phyloP scores from a whole-genome alignment of 441 rosid genomes.

The Manihot esculenta region DNA sequence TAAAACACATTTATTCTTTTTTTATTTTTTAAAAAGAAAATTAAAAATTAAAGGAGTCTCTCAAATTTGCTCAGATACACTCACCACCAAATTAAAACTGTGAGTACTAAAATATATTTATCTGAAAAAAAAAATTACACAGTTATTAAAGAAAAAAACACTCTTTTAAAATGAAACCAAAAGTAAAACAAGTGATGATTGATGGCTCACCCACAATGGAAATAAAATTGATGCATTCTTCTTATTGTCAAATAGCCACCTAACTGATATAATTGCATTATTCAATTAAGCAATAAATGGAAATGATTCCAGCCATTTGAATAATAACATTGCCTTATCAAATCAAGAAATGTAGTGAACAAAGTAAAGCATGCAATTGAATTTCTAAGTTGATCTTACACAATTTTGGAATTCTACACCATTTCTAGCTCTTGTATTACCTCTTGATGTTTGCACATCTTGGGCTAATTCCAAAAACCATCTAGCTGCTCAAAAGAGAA shows the following conservation, averaged over 20 bases:
- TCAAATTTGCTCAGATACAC: too few species aligned
- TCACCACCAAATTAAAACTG: too few species aligned
- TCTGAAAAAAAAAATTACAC: too few species aligned
- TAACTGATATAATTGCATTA: neutral
- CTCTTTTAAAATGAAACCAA: neutral
- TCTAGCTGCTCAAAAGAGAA: neutral
- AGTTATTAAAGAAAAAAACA: neutral
- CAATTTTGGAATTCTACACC: neutral
- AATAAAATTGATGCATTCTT: neutral
- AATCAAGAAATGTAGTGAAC: neutral
- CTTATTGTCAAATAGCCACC: slow-evolving; percentile 1
- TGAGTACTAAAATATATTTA: too few species aligned
- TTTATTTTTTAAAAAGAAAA: too few species aligned
- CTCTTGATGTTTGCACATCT: neutral
- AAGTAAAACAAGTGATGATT: neutral
- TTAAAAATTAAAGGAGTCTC: too few species aligned
- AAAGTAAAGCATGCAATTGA: neutral
- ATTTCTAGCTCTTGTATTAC: neutral
- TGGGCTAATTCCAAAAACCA: neutral
- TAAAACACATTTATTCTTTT: too few species aligned
- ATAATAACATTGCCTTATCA: slow-evolving; percentile 9
- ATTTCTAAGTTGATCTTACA: neutral
- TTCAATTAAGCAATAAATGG: neutral
- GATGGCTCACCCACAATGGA: slow-evolving; percentile 6
- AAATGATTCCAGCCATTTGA: neutral